These are phyloP conservation scores for Kodamaea arcana DNA, from an alignment of 1,139 yeast genomes.

Conservation along the genomic window DNA sequence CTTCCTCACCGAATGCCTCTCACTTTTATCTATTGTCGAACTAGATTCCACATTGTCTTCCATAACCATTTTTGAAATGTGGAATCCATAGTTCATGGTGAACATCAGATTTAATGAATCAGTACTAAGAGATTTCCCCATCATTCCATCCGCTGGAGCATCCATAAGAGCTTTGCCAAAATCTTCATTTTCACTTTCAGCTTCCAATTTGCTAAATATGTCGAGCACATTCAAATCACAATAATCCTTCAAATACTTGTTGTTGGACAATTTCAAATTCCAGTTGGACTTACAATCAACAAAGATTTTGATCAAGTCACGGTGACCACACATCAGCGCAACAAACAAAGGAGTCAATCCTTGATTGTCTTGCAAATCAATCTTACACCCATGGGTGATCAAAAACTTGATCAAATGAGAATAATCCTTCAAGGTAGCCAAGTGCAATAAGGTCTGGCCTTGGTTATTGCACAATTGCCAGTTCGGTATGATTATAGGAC, in stretches of 20 bases:
- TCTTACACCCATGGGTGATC: conserved; percentile 73
- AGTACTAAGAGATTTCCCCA: conserved; percentile 28
- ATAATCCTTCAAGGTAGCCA: conserved; percentile 76
- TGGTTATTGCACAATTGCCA: conserved; percentile 77
- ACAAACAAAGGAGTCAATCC: conserved; percentile 86
- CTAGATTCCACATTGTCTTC: conserved; percentile 15
- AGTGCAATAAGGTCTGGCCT: conserved; percentile 85
- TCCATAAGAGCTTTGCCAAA: conserved; percentile 8
- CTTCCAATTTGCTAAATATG: conserved; percentile 33
- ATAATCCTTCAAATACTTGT: conserved; percentile 49
- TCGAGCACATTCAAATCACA: conserved; percentile 69
- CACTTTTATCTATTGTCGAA: conserved; percentile 9
- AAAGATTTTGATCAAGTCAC: conserved; percentile 55
- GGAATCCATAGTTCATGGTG: conserved; percentile 37
- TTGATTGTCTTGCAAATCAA: conserved; percentile 69
- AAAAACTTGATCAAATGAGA: conserved; percentile 56
- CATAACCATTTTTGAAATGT: conserved; percentile 40
- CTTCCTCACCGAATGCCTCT: conserved; percentile 11
- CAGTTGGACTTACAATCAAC: conserved; percentile 64
- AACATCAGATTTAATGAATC: conserved; percentile 42
- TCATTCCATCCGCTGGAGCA: conserved; percentile 13
- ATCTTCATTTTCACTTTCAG: conserved; percentile 13
- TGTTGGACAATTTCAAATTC: conserved; percentile 52
- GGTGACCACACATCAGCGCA: conserved; percentile 73
- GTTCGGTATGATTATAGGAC: conserved; percentile 63